Base-by-base conservation (phyloP, 768 basidiomycete species). In the Kwoniella dendrophila region DNA sequence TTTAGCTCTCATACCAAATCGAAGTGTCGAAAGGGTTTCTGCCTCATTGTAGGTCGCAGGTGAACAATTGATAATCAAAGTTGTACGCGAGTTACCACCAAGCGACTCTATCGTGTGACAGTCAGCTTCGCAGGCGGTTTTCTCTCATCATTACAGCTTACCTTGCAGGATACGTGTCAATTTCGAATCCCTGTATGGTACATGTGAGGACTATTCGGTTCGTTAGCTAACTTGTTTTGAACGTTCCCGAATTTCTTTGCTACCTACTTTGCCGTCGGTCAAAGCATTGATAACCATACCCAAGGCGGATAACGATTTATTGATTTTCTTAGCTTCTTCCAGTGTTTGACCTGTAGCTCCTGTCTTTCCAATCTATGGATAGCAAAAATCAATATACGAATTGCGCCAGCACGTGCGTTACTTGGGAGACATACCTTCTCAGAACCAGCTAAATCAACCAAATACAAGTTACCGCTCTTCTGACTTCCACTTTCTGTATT, bases 291-390 rank as follows among this genome's bases (percentile, higher is more conserved):
- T 99, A 74, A 99, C 96, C 93, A 98, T 98, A 36, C 96, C 96
- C 66, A 99, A 85, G 11, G 96, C 96, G 18, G 92, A 95, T 27
- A 99, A 82, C 29, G 90, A 92, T 81, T 99, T 99, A 83, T 99
- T 99, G 82, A 99, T 99, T 84, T 99, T 99, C 87, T 99, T 99
- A 14, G 96, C 96, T 81, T 99, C 96, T 80, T 99, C 96, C 7
- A 99, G 82, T 26, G 96, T 99, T 79, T 99, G 97, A 1, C 96
- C 96, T 2, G 94, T 97, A 52, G 96, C 96, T 20, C 96, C 96
- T 41, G 96, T 99, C 84, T 99, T 99, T 49, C 95, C 95, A 59
- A 99, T 76, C 74, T 78, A 40, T 3, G n/a, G 43, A 30, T 24
- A 26, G 20, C 53, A 38, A 65, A 43, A 3, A 33, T 27, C 32